These are phyloP conservation scores for Malbranchea zuffiana DNA, from an alignment of 2,329 filamentous ascomycete genomes.

Conservation along the genomic window DNA sequence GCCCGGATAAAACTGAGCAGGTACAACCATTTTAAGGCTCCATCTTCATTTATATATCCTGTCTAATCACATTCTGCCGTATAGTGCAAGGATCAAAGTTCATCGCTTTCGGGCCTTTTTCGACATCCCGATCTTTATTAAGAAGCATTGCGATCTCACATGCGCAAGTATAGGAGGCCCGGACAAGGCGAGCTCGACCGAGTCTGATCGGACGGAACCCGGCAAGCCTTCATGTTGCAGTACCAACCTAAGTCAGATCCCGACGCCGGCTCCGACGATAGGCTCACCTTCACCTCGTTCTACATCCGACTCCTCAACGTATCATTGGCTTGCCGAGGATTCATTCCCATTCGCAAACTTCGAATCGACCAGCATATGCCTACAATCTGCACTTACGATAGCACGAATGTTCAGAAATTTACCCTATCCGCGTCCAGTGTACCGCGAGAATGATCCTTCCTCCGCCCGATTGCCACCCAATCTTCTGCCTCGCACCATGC, in stretches of 20 bases:
- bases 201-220: constrained; percentile 17
- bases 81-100: constrained; percentile 36
- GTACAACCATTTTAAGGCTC: constrained; percentile 16
- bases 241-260: constrained; percentile 23
- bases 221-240: constrained; percentile 26
- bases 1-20: constrained; percentile 36
- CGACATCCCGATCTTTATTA: constrained; percentile 37
- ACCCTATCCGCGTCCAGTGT: constrained; percentile 27
- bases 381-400: constrained; percentile 31
- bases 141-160: constrained; percentile 35
- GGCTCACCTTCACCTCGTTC: constrained; percentile 24
- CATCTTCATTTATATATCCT: background rate
- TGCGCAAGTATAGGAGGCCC: constrained; percentile 13
- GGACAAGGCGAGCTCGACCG: constrained; percentile 4
- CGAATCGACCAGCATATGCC: constrained; percentile 33
- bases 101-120: constrained; percentile 39
- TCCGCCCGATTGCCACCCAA: constrained; percentile 7
- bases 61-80: background rate
- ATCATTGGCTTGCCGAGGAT: constrained; percentile 15
- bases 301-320: constrained; percentile 8
- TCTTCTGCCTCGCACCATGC: constrained; percentile 34
- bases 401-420: constrained; percentile 33
- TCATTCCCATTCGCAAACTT: constrained; percentile 34
- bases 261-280: constrained; percentile 24
- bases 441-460: constrained; percentile 13